These are phyloP conservation scores for Termitomyces sp. DNA, from an alignment of 768 basidiomycete species.

Conservation along the genomic window DNA sequence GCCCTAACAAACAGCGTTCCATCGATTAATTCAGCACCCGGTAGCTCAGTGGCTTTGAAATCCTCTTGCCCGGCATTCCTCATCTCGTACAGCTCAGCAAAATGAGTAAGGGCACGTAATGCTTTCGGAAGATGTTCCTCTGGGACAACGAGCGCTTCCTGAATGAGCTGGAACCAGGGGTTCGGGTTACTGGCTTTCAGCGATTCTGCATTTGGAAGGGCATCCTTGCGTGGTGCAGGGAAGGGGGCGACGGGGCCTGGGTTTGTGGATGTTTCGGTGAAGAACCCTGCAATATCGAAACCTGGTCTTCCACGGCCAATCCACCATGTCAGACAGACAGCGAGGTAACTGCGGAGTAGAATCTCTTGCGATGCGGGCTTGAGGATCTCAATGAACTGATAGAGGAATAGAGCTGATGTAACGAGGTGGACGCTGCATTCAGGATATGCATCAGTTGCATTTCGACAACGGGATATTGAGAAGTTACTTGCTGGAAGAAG, in stretches of 20 bases:
- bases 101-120: conserved; percentile 36
- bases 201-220: conserved; percentile 26
- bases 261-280: conserved; percentile 23
- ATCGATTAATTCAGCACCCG: conserved; percentile 45
- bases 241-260: conserved; percentile 13
- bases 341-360: conserved; percentile 59
- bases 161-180: conserved; percentile 56
- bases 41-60: conserved; percentile 29
- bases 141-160: conserved; percentile 50
- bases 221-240: conserved; percentile 22
- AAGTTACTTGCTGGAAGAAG: conserved; percentile 30
- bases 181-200: conserved; percentile 40
- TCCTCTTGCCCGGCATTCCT: conserved; percentile 23
- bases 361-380: conserved; percentile 40
- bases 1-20: conserved; percentile 56
- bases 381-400: conserved; percentile 41
- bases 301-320: conserved; percentile 52
- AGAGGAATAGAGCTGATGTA: conserved; percentile 62
- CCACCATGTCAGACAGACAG: conserved; percentile 48
- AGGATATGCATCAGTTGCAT: not conserved
- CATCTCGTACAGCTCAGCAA: conserved; percentile 21
- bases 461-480: not conserved
- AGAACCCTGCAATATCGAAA: conserved; percentile 50
- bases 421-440: conserved; percentile 55
- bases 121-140: conserved; percentile 47